Evolutionary conservation across 1,284 basidiomycete species (phyloP).

Genomic region (Ceratobasidium sp.): DNA sequence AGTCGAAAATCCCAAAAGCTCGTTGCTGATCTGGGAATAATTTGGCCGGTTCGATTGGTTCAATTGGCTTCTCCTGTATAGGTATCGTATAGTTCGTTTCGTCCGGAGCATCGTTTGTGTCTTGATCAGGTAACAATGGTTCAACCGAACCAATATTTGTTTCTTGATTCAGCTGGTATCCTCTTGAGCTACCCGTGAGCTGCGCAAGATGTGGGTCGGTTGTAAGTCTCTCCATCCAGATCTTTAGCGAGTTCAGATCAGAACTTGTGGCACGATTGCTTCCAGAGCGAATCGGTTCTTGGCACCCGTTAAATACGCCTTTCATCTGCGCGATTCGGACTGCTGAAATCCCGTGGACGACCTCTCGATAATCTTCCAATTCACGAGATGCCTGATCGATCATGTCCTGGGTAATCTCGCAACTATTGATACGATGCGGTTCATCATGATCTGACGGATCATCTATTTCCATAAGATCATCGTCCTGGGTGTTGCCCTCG

Average conservation of each 20-base stretch:
- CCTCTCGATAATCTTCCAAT: neutral
- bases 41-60: neutral
- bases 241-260: neutral
- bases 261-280: neutral
- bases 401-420: constrained; percentile 3
- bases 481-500: neutral
- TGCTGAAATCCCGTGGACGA: constrained; percentile 1
- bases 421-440: neutral
- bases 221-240: neutral
- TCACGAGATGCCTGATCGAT: neutral
- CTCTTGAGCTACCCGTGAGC: neutral
- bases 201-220: neutral
- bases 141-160: neutral
- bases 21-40: constrained; percentile 28
- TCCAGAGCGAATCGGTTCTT: neutral
- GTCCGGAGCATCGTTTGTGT: neutral
- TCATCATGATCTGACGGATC: neutral
- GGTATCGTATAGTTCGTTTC: neutral
- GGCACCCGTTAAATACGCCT: neutral
- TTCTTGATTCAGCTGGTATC: neutral
- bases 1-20: constrained; percentile 35
- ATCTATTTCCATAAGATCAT: neutral
- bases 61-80: neutral
- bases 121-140: neutral
- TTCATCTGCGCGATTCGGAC: neutral